Conservation (phyloP, 2,329 filamentous ascomycete species). For the Rutstroemia sp. region DNA sequence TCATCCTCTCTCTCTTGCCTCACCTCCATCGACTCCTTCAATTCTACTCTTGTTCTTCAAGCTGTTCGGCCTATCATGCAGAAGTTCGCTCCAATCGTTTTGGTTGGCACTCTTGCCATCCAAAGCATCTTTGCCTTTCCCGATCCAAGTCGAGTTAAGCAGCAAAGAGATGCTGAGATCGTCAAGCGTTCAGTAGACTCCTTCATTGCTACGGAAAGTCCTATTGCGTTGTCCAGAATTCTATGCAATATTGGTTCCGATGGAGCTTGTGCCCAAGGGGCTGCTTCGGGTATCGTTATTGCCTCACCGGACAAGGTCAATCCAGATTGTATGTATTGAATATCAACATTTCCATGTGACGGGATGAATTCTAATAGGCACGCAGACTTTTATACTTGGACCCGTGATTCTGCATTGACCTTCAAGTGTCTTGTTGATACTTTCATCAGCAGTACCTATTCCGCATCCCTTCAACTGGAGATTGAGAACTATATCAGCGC, state of each 20-base stretch:
- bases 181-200: conserved; percentile 43
- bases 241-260: conserved; percentile 52
- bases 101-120: conserved; percentile 44
- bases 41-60: conserved; percentile 11
- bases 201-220: conserved; percentile 45
- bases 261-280: conserved; percentile 43
- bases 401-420: conserved; percentile 62
- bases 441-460: conserved; percentile 46
- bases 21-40: conserved; percentile 17
- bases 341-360: neutral
- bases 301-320: conserved; percentile 46
- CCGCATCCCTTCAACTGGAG: conserved; percentile 36
- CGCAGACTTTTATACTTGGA: conserved; percentile 76
- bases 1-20: conserved; percentile 17
- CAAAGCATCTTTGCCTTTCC: conserved; percentile 44
- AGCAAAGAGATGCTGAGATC: conserved; percentile 31
- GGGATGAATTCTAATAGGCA: conserved; percentile 2
- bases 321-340: conserved; percentile 43
- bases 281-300: conserved; percentile 44
- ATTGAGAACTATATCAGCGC: conserved; percentile 63
- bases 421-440: conserved; percentile 63
- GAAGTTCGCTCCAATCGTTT: conserved; percentile 40
- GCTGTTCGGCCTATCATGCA: conserved; percentile 39
- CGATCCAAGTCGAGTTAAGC: conserved; percentile 25
- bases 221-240: conserved; percentile 43